Conservation (phyloP, 164 flowering plant species). For the Nelumbo lutea region DNA sequence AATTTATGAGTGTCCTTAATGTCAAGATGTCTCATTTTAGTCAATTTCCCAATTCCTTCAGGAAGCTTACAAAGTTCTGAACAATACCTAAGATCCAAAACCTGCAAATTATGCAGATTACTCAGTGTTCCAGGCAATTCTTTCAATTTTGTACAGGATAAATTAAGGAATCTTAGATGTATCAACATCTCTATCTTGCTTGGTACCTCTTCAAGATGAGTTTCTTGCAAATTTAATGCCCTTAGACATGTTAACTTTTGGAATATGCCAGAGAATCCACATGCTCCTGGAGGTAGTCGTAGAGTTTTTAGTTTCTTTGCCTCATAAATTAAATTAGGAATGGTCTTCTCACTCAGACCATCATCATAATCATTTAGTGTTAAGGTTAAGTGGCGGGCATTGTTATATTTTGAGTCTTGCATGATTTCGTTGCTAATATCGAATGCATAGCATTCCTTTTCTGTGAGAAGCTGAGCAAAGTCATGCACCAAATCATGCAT, state of each 20-base stretch:
- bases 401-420: neutral
- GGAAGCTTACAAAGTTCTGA: neutral
- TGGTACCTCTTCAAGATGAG: neutral
- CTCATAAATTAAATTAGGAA: no score
- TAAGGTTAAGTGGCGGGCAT: neutral
- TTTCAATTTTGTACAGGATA: neutral
- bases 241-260: neutral
- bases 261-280: neutral
- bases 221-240: neutral
- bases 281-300: no score
- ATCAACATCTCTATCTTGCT: neutral
- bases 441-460: neutral
- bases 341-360: no score
- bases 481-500: no score
- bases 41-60: neutral
- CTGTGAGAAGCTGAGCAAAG: no score
- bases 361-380: no score
- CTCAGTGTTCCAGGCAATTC: slow-evolving; percentile 1
- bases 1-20: no score
- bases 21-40: slow-evolving; percentile 10
- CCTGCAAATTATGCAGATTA: slow-evolving; percentile 7
- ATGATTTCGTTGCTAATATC: no score
- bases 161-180: slow-evolving; percentile 10
- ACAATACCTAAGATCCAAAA: neutral
- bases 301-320: slow-evolving; percentile 1